Evolutionary conservation across 495 filamentous ascomycete genomes (phyloP).

Genomic region (Coniosporium apollinis): DNA sequence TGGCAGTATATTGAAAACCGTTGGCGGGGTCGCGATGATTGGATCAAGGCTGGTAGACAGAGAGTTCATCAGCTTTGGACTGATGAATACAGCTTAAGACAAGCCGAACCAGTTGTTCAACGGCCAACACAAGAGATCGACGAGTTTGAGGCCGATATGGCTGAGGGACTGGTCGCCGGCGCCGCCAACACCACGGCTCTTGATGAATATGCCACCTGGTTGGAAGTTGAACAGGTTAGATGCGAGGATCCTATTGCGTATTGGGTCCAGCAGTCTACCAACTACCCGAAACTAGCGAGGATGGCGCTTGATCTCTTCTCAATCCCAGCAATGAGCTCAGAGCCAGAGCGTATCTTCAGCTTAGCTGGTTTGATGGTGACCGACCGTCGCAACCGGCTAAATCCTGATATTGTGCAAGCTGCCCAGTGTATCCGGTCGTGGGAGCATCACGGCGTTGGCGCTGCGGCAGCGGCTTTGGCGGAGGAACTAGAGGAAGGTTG

Average conservation of each 20-base stretch:
- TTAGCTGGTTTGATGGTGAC: not conserved
- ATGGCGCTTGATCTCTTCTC: conserved; percentile 3
- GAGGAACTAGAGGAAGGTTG: too few species aligned
- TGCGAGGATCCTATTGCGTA: not conserved
- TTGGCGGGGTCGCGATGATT: conserved; percentile 1
- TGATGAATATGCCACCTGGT: not conserved
- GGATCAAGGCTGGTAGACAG: conserved; percentile 1
- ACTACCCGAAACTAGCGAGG: not conserved
- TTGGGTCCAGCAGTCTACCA: too few species aligned
- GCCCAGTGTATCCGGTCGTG: not conserved
- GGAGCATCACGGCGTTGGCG: not conserved
- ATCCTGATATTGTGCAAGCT: not conserved
- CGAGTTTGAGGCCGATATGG: not conserved
- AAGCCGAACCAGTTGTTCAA: not conserved
- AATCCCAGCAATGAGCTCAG: conserved; percentile 4
- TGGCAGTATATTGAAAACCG: conserved; percentile 1
- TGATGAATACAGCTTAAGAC: too few species aligned
- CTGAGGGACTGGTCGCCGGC: not conserved
- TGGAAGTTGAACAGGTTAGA: not conserved
- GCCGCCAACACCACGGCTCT: not conserved
- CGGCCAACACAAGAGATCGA: not conserved
- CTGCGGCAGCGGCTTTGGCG: too few species aligned
- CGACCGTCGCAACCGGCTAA: not conserved
- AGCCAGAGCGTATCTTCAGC: conserved; percentile 6
- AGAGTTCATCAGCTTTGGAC: not conserved